Evolutionary conservation across 139 green algal genomes (phyloP), one percentile per base, ranked within the genome.

Genomic region (Chlorella sp.): DNA sequence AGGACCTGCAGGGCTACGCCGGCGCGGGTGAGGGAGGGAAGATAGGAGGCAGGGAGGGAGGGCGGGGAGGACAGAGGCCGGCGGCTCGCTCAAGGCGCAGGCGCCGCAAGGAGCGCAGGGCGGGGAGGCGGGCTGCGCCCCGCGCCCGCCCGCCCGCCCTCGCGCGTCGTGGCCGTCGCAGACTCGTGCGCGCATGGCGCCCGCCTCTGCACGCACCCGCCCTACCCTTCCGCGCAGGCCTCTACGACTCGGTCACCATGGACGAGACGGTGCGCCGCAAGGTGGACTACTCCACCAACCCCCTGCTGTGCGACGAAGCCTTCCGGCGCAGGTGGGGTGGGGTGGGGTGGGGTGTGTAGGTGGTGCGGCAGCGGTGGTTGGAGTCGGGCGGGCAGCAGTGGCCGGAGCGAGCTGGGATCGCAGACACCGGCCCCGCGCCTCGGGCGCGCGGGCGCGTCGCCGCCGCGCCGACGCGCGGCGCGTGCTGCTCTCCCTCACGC

Each of bases 231-330:
- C 56, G 5, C 36, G 21, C 71, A 68, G 72, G 72, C 43, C 84
- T 96, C 78, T 96, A 96, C 68, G 93, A 97, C 76, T 95, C 88
- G 58, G 94, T 99, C 76, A 97, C 95, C 42, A 98, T 98, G 89
- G 91, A 98, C 79, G 42, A 77, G 21, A 92, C 90, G 1, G 71
- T 79, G 66, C 58, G 83, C 51, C 43, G 65, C 31, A 83, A 84
- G 45, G 87, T 94, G 6, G 91, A 96, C 82, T 96, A 94, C 81
- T 89, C 87, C 36, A 79, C 82, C 15, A 95, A 99, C 83, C 80
- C 61, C 64, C 79, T 98, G 55, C 73, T 97, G 61, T 81, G 66
- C 35, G 92, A 98, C 67, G 40, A 71, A 0, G 79, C 23, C 4
- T 96, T 94, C 83, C 79, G 90, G 17, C 64, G 75, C n/a, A n/a